A percentile compares a stretch with the other conserved stretches of the same genome.
phyloP scores from a whole-genome alignment of 371 early-diverging fungal species.

The Rhizomucor pusillus region DNA sequence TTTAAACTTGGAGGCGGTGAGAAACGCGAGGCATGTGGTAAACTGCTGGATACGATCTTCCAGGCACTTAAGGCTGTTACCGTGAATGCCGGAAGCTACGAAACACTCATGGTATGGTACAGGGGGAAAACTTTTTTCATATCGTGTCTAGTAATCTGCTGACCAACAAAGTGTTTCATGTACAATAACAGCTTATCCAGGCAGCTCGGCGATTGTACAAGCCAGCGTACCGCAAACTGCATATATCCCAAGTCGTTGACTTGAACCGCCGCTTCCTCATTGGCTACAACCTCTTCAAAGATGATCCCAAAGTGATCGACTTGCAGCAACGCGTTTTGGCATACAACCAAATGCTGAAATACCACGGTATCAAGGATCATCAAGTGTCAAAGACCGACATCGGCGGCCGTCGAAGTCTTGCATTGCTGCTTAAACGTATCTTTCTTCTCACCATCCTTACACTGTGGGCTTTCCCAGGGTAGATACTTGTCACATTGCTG shows the following conservation, averaged over 20 bases:
- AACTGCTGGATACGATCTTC: conserved; percentile 76
- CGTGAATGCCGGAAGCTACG: conserved; percentile 90
- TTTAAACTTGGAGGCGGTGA: conserved; percentile 82
- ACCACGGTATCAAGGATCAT: conserved; percentile 90
- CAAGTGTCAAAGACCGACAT: conserved; percentile 81
- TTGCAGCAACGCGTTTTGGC: conserved; percentile 66
- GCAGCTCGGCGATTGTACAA: conserved; percentile 93
- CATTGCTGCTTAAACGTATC: conserved; percentile 58
- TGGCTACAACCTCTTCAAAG: conserved; percentile 72
- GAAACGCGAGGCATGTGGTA: conserved; percentile 80
- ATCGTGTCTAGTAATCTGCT: too few relatives aligned
- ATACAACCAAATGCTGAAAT: conserved; percentile 82
- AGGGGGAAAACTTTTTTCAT: too few relatives aligned
- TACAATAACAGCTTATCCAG: conserved; percentile 73
- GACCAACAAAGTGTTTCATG: not conserved
- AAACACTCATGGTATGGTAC: conserved; percentile 83
- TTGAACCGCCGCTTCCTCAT: conserved; percentile 84
- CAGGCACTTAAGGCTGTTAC: conserved; percentile 84
- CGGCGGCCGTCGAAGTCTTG: conserved; percentile 59
- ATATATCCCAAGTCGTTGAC: conserved; percentile 75
- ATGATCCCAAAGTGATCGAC: conserved; percentile 71
- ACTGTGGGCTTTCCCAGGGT: conserved; percentile 80
- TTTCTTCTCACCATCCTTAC: conserved; percentile 61
- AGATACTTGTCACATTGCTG: conserved; percentile 9
- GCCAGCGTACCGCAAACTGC: conserved; percentile 80